Percentiles rank a stretch among this genome's conserved stretches.
Conservation (phyloP, 306 rosid species). For the Mimosa bimucronata region DNA sequence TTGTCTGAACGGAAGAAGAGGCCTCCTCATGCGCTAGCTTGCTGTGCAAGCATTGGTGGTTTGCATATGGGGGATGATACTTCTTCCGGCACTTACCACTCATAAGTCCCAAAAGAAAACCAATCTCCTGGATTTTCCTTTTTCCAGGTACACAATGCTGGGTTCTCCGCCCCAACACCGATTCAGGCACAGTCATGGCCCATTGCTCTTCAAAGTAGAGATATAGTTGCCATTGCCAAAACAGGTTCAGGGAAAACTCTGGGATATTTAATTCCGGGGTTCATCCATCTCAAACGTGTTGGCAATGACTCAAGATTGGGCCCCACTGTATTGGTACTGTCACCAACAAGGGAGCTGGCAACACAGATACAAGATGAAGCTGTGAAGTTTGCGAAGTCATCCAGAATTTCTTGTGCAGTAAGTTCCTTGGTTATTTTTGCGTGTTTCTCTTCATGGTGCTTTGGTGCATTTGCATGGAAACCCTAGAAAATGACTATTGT, state of each 20-base stretch:
- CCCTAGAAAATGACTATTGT: slow-evolving; percentile 16
- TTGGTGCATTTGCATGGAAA: slow-evolving; percentile 8
- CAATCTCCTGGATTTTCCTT: slow-evolving; percentile 70
- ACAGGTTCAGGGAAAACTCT: slow-evolving; percentile 98
- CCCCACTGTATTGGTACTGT: slow-evolving; percentile 83
- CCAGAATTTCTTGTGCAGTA: slow-evolving; percentile 83
- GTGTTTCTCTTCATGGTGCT: slow-evolving; percentile 14
- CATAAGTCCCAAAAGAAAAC: slow-evolving; percentile 62
- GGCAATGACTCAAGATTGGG: slow-evolving; percentile 74
- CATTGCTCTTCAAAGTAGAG: slow-evolving; percentile 91
- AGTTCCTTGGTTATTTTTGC: slow-evolving; percentile 33
- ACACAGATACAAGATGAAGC: slow-evolving; percentile 99
- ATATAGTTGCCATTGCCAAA: slow-evolving; percentile 98
- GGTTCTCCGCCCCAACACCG: slow-evolving; percentile 97
- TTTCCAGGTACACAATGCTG: slow-evolving; percentile 96
- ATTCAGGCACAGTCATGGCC: slow-evolving; percentile 99
- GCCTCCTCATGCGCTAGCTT: slow-evolving; percentile 99
- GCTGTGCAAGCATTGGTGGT: slow-evolving; percentile 92
- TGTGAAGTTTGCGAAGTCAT: slow-evolving; percentile 88
- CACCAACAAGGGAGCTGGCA: slow-evolving; percentile 98
- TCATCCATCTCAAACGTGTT: slow-evolving; percentile 80
- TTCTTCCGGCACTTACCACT: slow-evolving; percentile 82
- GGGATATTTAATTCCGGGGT: slow-evolving; percentile 94
- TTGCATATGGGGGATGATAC: slow-evolving; percentile 90
- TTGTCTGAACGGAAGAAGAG: slow-evolving; percentile 92